Evolutionary conservation across 169 alveolate species (phyloP).

Genomic region (Plasmodium sp.): DNA sequence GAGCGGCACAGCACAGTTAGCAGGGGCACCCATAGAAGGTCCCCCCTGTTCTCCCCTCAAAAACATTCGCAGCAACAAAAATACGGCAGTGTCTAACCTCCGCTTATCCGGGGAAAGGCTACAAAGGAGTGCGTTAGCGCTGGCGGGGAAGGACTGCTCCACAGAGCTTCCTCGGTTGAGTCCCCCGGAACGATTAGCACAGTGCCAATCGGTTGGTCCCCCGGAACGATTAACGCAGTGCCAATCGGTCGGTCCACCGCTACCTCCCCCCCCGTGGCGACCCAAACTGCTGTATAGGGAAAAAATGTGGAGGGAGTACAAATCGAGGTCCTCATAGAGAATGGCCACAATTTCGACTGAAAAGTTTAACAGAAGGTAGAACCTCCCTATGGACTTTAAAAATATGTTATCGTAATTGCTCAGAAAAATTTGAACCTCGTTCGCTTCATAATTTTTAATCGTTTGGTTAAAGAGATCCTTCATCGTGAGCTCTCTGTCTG

Average conservation of each 20-base stretch:
- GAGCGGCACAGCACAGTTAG: not conserved
- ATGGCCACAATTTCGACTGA: conserved; percentile 38
- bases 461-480: conserved; percentile 51
- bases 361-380: conserved; percentile 46
- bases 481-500: conserved; percentile 28
- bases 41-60: not conserved
- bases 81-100: conserved; percentile 12
- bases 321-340: conserved; percentile 35
- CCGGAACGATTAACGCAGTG: not conserved
- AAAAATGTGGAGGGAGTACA: conserved; percentile 37
- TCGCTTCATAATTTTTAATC: conserved; percentile 11
- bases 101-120: not conserved
- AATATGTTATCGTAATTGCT: conserved; percentile 55
- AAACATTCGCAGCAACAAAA: conserved; percentile 14
- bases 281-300: conserved; percentile 11
- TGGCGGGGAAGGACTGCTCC: not conserved
- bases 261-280: not conserved
- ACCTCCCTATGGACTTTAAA: conserved; percentile 39
- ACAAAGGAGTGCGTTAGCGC: not conserved
- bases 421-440: conserved; percentile 38
- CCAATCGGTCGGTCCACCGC: not conserved
- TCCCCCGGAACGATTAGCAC: not conserved
- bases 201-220: not conserved
- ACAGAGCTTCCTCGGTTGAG: not conserved
- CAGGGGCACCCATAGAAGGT: not conserved